Evolutionary conservation across 2,329 filamentous ascomycete genomes (phyloP).

Genomic region (Colletotrichum limetticola): DNA sequence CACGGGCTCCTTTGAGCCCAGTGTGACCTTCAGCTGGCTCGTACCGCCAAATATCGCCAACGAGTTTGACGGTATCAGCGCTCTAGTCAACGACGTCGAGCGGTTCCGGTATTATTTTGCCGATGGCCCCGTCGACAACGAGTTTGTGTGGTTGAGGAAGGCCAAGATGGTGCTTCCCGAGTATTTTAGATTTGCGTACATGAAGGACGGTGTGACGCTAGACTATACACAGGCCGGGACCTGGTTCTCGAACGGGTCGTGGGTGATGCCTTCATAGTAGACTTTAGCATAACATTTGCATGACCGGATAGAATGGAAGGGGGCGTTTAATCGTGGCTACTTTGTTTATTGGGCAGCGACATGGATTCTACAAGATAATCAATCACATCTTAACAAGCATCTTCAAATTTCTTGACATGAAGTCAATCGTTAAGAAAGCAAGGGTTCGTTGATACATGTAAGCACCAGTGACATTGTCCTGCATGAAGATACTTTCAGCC

Average conservation of each 20-base stretch:
- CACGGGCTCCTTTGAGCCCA: slow-evolving; percentile 61
- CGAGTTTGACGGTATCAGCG: slow-evolving; percentile 78
- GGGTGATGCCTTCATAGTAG: slow-evolving; percentile 22
- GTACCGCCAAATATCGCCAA: slow-evolving; percentile 46
- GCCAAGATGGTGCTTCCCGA: slow-evolving; percentile 23
- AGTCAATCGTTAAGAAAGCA: not conserved
- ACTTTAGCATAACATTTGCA: not conserved
- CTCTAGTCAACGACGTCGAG: slow-evolving; percentile 89
- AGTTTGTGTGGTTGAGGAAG: slow-evolving; percentile 25
- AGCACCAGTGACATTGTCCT: too few relatives aligned
- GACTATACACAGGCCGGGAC: slow-evolving; percentile 27
- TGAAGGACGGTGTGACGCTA: slow-evolving; percentile 25
- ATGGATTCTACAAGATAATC: not conserved
- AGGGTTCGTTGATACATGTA: not conserved
- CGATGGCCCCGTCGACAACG: slow-evolving; percentile 48
- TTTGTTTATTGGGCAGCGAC: not conserved
- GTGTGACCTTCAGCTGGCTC: slow-evolving; percentile 71
- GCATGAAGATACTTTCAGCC: too few relatives aligned
- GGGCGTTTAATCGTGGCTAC: not conserved
- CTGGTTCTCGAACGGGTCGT: slow-evolving; percentile 29
- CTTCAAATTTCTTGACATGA: not conserved
- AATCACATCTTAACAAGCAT: not conserved
- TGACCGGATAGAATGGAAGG: not conserved
- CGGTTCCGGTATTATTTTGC: slow-evolving; percentile 78
- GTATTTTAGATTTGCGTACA: slow-evolving; percentile 32